A percentile compares a stretch with the other conserved stretches of the same genome.
Evolutionary conservation across 148 eudicot species (phyloP).

Genomic region (Polygonum maritimum): DNA sequence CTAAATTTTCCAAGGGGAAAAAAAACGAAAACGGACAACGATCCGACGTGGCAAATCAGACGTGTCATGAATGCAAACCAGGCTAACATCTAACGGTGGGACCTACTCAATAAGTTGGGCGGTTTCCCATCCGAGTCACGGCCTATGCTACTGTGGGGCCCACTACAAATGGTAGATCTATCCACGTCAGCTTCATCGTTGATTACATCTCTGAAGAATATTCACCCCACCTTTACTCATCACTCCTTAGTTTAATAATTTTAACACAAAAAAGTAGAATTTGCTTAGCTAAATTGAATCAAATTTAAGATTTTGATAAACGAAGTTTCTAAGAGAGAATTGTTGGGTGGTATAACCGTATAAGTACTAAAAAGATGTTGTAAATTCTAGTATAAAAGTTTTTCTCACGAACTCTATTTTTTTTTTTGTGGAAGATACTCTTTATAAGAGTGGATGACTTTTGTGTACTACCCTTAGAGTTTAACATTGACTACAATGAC

Average conservation of each 20-base stretch:
- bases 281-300: too few species aligned
- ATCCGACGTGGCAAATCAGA: constrained; percentile 1
- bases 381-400: too few species aligned
- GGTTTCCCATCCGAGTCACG: background rate
- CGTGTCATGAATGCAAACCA: background rate
- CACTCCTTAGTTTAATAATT: background rate
- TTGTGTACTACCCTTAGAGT: too few species aligned
- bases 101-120: background rate
- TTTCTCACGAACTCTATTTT: too few species aligned
- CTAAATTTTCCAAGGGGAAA: background rate
- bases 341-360: too few species aligned
- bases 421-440: too few species aligned
- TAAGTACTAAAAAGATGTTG: too few species aligned
- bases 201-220: background rate
- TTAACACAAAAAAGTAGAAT: too few species aligned
- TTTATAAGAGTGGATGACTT: too few species aligned
- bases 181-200: background rate
- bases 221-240: background rate
- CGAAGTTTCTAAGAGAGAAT: too few species aligned
- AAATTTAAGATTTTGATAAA: too few species aligned
- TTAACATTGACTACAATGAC: too few species aligned
- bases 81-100: background rate
- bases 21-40: background rate
- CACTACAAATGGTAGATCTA: background rate
- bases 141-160: background rate